Evolutionary conservation across 345 rosid genomes (phyloP).

Genomic region (Stellera chamaejasme): DNA sequence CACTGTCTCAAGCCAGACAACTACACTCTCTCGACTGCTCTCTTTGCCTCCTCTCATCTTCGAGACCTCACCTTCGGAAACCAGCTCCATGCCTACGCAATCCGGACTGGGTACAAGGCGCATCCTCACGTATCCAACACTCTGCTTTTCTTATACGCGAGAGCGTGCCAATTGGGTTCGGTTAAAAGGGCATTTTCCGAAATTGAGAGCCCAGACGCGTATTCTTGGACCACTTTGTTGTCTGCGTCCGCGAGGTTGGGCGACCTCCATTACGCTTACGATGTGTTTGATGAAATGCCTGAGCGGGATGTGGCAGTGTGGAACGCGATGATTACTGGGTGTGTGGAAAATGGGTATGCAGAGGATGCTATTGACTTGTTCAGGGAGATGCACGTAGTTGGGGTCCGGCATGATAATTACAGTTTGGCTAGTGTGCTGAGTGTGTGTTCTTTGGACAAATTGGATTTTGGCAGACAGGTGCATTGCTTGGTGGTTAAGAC

Average conservation of each 20-base stretch:
- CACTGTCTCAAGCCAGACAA: conserved; percentile 44
- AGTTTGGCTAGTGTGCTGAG: conserved; percentile 64
- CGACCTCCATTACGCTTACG: conserved; percentile 34
- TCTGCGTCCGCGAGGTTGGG: conserved; percentile 41
- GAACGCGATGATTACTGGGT: conserved; percentile 79
- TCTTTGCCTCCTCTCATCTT: conserved; percentile 50
- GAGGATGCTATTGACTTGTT: conserved; percentile 42
- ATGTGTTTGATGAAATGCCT: conserved; percentile 52
- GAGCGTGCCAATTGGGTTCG: conserved; percentile 24
- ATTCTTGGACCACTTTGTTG: conserved; percentile 60
- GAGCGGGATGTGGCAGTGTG: conserved; percentile 36
- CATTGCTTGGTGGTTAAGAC: conserved; percentile 50
- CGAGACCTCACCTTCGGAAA: conserved; percentile 30
- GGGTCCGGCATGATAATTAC: conserved; percentile 50
- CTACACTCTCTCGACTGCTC: conserved; percentile 50
- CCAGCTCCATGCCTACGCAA: conserved; percentile 51
- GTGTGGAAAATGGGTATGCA: conserved; percentile 37
- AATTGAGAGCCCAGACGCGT: conserved; percentile 49
- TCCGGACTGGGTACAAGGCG: conserved; percentile 35
- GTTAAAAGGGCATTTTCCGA: conserved; percentile 41
- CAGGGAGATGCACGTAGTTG: conserved; percentile 44
- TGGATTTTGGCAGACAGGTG: conserved; percentile 53
- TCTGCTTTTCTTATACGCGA: conserved; percentile 52
- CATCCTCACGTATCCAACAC: conserved; percentile 52
- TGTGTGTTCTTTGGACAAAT: conserved; percentile 27